Evolutionary conservation across 2,329 filamentous ascomycete genomes (phyloP).

Genomic region (Xylaria sp.): DNA sequence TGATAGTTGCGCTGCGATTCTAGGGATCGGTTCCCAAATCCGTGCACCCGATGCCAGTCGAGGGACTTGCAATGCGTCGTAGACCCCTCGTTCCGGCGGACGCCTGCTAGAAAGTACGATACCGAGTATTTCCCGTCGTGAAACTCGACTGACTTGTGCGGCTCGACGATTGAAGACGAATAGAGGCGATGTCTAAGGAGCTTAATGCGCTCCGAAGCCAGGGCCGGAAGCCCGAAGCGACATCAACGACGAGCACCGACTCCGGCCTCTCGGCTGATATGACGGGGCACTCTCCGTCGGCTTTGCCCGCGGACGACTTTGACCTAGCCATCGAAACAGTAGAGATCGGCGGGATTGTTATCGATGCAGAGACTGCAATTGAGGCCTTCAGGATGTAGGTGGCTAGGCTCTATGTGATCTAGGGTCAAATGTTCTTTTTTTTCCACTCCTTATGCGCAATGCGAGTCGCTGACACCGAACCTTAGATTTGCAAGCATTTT

Average conservation of each 20-base stretch:
- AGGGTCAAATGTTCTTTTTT: not conserved
- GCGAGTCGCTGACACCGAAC: not conserved
- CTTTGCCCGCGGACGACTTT: conserved; percentile 32
- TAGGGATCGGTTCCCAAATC: conserved; percentile 41
- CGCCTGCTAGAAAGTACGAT: conserved; percentile 41
- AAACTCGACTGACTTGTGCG: not conserved
- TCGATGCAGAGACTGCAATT: conserved; percentile 30
- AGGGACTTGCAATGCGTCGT: conserved; percentile 39
- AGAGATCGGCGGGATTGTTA: conserved; percentile 27
- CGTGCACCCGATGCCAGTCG: conserved; percentile 40
- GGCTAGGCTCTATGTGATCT: not conserved
- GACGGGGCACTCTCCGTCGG: conserved; percentile 18
- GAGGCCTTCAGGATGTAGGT: conserved; percentile 37
- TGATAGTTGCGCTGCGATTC: conserved; percentile 42
- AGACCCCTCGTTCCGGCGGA: conserved; percentile 42
- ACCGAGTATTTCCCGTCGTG: not conserved
- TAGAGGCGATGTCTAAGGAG: conserved; percentile 43
- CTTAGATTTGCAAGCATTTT: conserved; percentile 35
- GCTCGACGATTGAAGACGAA: conserved; percentile 30
- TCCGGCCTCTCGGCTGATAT: conserved; percentile 33
- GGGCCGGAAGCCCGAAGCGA: conserved; percentile 22
- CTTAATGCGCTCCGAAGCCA: conserved; percentile 40
- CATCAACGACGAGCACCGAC: conserved; percentile 32
- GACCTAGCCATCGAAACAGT: conserved; percentile 32
- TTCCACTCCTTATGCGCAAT: not conserved